phyloP scores from a whole-genome alignment of 2,329 filamentous ascomycete species.

The Endoconidiophora polonica region DNA sequence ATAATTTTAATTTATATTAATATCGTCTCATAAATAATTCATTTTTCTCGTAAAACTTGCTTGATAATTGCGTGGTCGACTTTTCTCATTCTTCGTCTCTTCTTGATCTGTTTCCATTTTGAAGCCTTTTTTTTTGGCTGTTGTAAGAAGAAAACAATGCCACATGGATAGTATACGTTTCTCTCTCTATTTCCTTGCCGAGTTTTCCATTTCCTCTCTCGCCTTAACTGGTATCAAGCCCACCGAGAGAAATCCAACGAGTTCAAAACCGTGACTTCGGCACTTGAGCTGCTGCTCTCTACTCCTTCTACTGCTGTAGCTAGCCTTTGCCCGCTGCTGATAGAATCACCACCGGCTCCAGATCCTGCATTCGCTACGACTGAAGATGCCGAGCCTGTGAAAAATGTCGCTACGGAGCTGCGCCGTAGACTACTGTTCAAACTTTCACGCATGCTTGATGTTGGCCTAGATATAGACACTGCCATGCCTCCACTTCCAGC shows the following conservation, averaged over 20 bases:
- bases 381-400: constrained; percentile 24
- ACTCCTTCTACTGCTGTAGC: constrained; percentile 34
- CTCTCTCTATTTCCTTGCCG: not conserved
- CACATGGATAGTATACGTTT: not conserved
- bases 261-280: constrained; percentile 23
- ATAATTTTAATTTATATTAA: no score
- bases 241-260: constrained; percentile 35
- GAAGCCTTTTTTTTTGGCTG: not conserved
- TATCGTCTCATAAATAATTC: no score
- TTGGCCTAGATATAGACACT: constrained; percentile 24
- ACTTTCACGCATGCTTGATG: constrained; percentile 40
- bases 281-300: constrained; percentile 29
- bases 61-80: no score
- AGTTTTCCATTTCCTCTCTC: not conserved
- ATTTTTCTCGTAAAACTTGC: no score
- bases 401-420: constrained; percentile 49
- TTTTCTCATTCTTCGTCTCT: no score
- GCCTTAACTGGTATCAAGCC: constrained; percentile 20
- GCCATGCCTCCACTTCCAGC: constrained; percentile 12
- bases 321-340: constrained; percentile 38
- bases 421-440: constrained; percentile 40
- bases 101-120: not conserved
- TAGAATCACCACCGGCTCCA: not conserved
- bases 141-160: not conserved
- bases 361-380: not conserved